Conservation (phyloP, 306 rosid genomes). For the Castanospermum australe region DNA sequence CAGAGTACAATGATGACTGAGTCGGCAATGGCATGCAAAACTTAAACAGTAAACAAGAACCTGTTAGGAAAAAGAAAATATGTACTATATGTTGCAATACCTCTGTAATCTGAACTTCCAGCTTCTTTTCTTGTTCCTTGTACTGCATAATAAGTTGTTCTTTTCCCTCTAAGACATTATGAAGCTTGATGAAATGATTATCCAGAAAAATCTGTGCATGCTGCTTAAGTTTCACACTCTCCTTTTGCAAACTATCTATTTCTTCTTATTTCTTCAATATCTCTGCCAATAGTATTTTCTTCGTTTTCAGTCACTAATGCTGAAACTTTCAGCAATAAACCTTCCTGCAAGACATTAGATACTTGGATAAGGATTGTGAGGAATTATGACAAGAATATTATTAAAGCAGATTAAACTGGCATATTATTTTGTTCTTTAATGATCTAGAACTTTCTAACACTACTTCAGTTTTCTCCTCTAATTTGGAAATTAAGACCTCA, state of each 20-base stretch:
- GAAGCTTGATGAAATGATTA: slow-evolving; percentile 45
- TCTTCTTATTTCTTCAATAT: slow-evolving; percentile 47
- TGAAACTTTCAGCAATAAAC: slow-evolving; percentile 49
- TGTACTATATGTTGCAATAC: slow-evolving; percentile 26
- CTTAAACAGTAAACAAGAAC: background rate
- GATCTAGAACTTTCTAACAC: slow-evolving; percentile 47
- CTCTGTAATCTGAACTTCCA: slow-evolving; percentile 51
- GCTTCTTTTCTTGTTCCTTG: slow-evolving; percentile 53
- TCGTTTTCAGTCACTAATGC: slow-evolving; percentile 49
- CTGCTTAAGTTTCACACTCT: slow-evolving; percentile 38
- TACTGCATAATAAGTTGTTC: slow-evolving; percentile 42
- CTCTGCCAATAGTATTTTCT: slow-evolving; percentile 41
- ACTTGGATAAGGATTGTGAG: slow-evolving; percentile 15
- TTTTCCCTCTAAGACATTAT: slow-evolving; percentile 41
- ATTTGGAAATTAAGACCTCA: slow-evolving; percentile 45
- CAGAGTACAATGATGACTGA: slow-evolving; percentile 39
- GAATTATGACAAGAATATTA: background rate
- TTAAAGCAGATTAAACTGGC: slow-evolving; percentile 17
- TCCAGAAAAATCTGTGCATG: slow-evolving; percentile 42
- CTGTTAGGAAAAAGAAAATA: background rate
- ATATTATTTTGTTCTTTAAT: slow-evolving; percentile 54
- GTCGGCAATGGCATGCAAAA: slow-evolving; percentile 43
- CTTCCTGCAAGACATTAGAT: slow-evolving; percentile 44
- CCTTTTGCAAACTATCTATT: slow-evolving; percentile 44
- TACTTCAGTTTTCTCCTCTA: slow-evolving; percentile 42